Evolutionary conservation across 306 rosid species (phyloP), one percentile per base, ranked within the genome.

Genomic region (Rubus parviflorus): DNA sequence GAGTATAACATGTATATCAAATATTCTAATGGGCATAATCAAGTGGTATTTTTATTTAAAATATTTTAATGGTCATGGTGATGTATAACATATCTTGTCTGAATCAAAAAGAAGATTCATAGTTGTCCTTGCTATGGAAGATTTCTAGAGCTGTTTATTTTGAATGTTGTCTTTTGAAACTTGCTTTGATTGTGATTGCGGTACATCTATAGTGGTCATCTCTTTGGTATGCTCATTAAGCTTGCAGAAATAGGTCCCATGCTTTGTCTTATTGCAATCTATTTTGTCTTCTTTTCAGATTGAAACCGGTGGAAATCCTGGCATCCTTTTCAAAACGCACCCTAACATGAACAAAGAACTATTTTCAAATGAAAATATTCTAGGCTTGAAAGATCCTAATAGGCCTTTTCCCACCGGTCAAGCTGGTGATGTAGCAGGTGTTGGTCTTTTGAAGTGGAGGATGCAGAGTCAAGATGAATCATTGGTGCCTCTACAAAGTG

Each of bases 291-390:
- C 15, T 40, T 86, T 78, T 75, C 91, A 95, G 97, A 90, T 95
- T 73, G 93, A 87, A 80, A 95, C 93, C 52, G 94, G 96, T 73
- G 96, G 88, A 15, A 90, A 89, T 85, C 94, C 93, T 15, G 87
- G 94, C 77, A 75, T 90, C 84, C 86, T 88, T 83, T 95, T 92
- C 92, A 95, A 95, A 91, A 91, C 99, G 72, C 99, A 95, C 80
- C 99, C 99, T 75, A 96, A 90, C 82, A 91, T 96, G 92, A 96
- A 91, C 81, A 96, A 96, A 85, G 99, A 96, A 70, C 79, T 96
- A 75, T 96, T 96, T 80, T 85, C 98, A 73, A 89, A 83, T 68
- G 97, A 89, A 75, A 82, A 82, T 73, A 83, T 84, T 77, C 79
- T 84, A 63, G 97, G 90, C 84, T 87, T 91, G 58, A 92, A 87